Conservation (phyloP, 768 basidiomycete species). For the Gyrodon lividus region DNA sequence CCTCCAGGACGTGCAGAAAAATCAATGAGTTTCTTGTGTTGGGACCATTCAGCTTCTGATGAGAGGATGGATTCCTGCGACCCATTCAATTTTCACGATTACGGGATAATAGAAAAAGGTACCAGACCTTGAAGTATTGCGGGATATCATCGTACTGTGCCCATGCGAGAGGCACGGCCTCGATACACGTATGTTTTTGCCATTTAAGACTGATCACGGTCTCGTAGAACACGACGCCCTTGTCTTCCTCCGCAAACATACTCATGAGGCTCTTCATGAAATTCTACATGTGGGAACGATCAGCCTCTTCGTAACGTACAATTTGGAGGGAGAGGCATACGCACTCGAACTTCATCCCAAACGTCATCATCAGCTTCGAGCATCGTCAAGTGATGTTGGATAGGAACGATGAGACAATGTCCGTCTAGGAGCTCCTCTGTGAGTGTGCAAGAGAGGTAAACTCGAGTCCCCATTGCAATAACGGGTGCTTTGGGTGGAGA, state of each 20-base stretch:
- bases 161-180: conserved; percentile 92
- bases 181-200: conserved; percentile 91
- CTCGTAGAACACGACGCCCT: conserved; percentile 94
- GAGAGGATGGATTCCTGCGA: conserved; percentile 86
- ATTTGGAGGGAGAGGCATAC: conserved; percentile 22
- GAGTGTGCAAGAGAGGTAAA: conserved; percentile 86
- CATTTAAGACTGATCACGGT: conserved; percentile 83
- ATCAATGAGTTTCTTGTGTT: conserved; percentile 96
- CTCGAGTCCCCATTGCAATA: conserved; percentile 86
- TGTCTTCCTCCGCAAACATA: conserved; percentile 91
- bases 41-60: conserved; percentile 96
- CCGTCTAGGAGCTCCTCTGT: conserved; percentile 88
- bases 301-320: neutral
- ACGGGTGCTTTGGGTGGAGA: conserved; percentile 83
- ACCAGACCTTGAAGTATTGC: conserved; percentile 83
- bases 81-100: conserved; percentile 7
- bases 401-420: conserved; percentile 93
- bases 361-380: conserved; percentile 96
- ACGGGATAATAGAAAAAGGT: neutral
- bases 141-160: conserved; percentile 84
- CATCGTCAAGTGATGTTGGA: conserved; percentile 89
- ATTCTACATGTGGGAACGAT: conserved; percentile 39
- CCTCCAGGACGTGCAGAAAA: conserved; percentile 89
- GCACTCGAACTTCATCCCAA: conserved; percentile 94
- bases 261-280: conserved; percentile 93